Evolutionary conservation across 495 filamentous ascomycete genomes (phyloP), one percentile per base, ranked within the genome.

Genomic region (Aspergillus biplanus): DNA sequence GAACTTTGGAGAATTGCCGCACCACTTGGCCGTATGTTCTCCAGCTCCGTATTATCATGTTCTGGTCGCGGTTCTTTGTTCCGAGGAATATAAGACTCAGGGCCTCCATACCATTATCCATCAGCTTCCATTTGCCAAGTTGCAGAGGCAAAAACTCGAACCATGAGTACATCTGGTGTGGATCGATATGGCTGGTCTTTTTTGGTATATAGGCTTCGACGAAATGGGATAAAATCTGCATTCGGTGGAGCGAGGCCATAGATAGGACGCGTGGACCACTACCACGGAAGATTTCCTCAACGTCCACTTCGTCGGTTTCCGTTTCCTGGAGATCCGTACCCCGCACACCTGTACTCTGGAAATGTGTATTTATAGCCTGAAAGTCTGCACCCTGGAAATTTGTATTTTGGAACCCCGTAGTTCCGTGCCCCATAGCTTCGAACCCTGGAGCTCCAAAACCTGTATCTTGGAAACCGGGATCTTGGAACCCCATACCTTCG

Each of bases 81-180:
- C 39, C 39, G 39, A 44, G 39, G 39, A 44, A 44, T 44, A 44
- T 44, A 44, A 44, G 39, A 3, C 39, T 44, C 1, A 44, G 8
- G 3, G 39, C 39, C 39, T 44, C 39, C 39, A 44, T 44, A 1
- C 39, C 39, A 44, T 9, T 44, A 44, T 44, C 39, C 39, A 44
- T 44, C 1, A 44, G 15, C 39, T 44, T 3, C 39, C 39, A 44
- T 44, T 44, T 44, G 39, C 39, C 39, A 1, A 9, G 39, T 3
- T 44, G 39, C 39, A 9, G 3, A 44, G 39, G 39, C 9, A 44
- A 3, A 44, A 44, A 44, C 39, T 44, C 39, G 15, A 44, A 9
- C 39, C 39, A 44, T 44, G 39, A 44, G 39, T 9, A 44, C 39
- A 44, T 44, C 39, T 44, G 39, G 39, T 44, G 39, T 44, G 39